A percentile compares a stretch with the other conserved stretches of the same genome.
phyloP scores from a whole-genome alignment of 306 rosid genomes.

The Vicia sativa region DNA sequence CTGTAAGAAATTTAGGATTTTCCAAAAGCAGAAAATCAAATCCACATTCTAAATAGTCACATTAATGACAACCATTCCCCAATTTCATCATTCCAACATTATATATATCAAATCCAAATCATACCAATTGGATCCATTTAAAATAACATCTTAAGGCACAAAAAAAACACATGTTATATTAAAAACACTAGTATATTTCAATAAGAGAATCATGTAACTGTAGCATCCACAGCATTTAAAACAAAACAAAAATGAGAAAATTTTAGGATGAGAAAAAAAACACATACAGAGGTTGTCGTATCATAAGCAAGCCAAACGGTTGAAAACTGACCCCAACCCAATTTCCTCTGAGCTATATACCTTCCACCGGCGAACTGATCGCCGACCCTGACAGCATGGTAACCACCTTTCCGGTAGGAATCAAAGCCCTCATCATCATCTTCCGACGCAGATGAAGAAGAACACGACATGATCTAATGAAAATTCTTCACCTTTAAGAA shows the following conservation, averaged over 20 bases:
- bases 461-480: conserved; percentile 69
- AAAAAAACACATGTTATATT: conserved; percentile 4
- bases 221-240: conserved; percentile 29
- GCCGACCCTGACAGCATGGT: conserved; percentile 85
- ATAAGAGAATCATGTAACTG: too few species aligned
- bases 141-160: conserved; percentile 8
- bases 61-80: conserved; percentile 14
- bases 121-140: conserved; percentile 31
- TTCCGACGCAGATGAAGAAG: conserved; percentile 91
- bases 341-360: conserved; percentile 86
- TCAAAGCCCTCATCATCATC: conserved; percentile 92
- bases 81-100: background rate
- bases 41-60: conserved; percentile 18
- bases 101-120: background rate
- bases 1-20: background rate
- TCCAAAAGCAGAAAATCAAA: background rate
- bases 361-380: conserved; percentile 94
- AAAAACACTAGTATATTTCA: too few species aligned
- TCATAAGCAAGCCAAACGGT: conserved; percentile 99
- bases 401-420: conserved; percentile 92
- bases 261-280: conserved; percentile 14
- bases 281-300: conserved; percentile 66
- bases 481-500: conserved; percentile 17
- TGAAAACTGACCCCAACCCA: conserved; percentile 98
- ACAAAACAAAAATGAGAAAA: conserved; percentile 9